Base-by-base conservation (phyloP, 2,329 filamentous ascomycete species). In the Claviceps sp. region DNA sequence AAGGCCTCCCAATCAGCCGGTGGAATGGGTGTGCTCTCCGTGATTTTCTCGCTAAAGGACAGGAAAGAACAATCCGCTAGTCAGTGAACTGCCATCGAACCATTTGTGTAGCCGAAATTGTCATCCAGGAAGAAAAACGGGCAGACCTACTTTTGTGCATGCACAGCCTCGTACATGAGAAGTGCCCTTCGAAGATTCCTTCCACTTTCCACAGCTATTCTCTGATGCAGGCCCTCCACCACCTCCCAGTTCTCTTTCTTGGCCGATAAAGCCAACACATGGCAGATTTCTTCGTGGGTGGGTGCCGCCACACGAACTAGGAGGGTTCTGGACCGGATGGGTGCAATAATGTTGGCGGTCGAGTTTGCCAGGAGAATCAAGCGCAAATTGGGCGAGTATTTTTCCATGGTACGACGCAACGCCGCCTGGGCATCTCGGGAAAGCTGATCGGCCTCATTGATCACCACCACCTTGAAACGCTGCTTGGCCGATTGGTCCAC, bases 321-420 rank as follows among this genome's bases (percentile, higher is more conserved):
- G 66, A 98, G 73, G 50, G 90, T 96, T 68, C 93, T 78, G 61
- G 87, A 94, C 57, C 91, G 80, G 64, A 98, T 98, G 0, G 93
- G 93, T n/a, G 93, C 91, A 67, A 98, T 98, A 61, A 98, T 98
- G 64, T 97, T 97, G 57, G 90, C 90, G 22, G 93, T 98, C 58
- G 87, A 95, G 66, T 97, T 97, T 47, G 93, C 93, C 54, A 98
- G 72, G 54, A 98, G 72, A 47, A 98, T 97, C 59, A 98, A 70
- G 22, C 93, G 79, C 63, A 98, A 63, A 66, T 98, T 98, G 14
- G 91, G 90, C 62, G 87, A 94, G 75, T 98, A 98, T 69, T 98
- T 98, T 71, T 98, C 93, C 93, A 98, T 98, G 0, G 93, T 98
- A 56, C 93, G 77, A 66, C 93, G 81, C 63, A 98, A 72, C 36